Conservation (phyloP, 352 stramenopile genomes). For the Halophytophthora batemanensis region DNA sequence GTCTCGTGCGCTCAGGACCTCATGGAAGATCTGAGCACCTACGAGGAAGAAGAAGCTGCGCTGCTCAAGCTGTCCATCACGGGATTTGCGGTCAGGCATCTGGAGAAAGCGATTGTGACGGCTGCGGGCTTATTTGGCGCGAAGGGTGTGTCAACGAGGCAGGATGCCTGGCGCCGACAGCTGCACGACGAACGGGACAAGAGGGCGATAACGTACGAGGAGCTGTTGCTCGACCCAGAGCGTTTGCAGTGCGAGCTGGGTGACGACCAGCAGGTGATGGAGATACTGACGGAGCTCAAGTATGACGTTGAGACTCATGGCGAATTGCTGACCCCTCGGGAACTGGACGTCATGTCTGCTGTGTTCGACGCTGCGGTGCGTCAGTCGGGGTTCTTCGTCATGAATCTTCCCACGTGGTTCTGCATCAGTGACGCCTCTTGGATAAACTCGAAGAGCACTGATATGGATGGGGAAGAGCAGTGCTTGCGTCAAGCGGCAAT, state of each 20-base stretch:
- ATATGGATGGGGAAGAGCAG: constrained; percentile 20
- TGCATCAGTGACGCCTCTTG: not conserved
- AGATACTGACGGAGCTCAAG: constrained; percentile 21
- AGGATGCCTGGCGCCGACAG: constrained; percentile 16
- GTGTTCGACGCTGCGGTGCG: constrained; percentile 14
- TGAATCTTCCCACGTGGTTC: constrained; percentile 20
- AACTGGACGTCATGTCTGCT: constrained; percentile 23
- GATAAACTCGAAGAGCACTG: not conserved
- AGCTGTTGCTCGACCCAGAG: constrained; percentile 10
- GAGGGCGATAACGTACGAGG: constrained; percentile 11
- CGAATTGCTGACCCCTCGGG: constrained; percentile 11
- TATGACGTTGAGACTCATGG: constrained; percentile 9
- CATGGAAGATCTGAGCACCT: constrained; percentile 8
- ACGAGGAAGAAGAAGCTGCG: constrained; percentile 15
- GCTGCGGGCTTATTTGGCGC: constrained; percentile 19
- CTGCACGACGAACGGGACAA: constrained; percentile 14
- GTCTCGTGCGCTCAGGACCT: constrained; percentile 9
- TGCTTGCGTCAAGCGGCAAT: constrained; percentile 21
- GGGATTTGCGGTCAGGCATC: constrained; percentile 9
- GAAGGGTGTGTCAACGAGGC: constrained; percentile 8
- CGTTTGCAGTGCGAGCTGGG: constrained; percentile 12
- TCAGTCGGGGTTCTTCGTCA: constrained; percentile 17
- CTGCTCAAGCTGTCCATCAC: constrained; percentile 19
- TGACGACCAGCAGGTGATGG: constrained; percentile 22
- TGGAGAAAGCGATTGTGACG: constrained; percentile 13